A percentile compares a stretch with the other conserved stretches of the same genome.
Evolutionary conservation across 805 yeast species (phyloP).

Genomic region (Myxozyma sirexii): DNA sequence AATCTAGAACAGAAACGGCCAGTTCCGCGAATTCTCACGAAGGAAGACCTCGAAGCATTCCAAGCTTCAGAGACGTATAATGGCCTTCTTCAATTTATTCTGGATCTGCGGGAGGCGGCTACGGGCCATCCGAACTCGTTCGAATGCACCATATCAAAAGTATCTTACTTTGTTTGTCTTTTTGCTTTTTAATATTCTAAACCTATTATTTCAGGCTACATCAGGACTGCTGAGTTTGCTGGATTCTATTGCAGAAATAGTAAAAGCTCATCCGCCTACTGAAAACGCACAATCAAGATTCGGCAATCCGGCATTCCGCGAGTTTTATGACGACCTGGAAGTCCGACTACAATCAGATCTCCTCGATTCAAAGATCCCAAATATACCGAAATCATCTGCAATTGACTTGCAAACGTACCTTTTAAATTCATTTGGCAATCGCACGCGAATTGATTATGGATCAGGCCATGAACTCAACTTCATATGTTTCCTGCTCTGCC

Average conservation of each 20-base stretch:
- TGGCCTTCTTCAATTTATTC: conserved; percentile 58
- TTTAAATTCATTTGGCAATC: conserved; percentile 78
- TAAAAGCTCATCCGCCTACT: conserved; percentile 63
- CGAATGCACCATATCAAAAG: conserved; percentile 45
- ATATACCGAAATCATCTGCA: not conserved
- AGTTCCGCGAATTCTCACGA: conserved; percentile 47
- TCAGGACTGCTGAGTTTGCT: conserved; percentile 27
- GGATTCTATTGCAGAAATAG: conserved; percentile 52
- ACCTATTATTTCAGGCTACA: not conserved
- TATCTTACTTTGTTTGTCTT: not conserved
- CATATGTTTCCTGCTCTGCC: conserved; percentile 63
- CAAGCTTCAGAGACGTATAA: conserved; percentile 52
- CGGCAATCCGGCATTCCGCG: conserved; percentile 87
- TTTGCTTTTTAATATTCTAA: not conserved
- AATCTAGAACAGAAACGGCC: not conserved
- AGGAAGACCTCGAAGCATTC: conserved; percentile 68
- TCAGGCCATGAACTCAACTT: conserved; percentile 96
- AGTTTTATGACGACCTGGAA: conserved; percentile 70
- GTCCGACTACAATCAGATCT: conserved; percentile 13
- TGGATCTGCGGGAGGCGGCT: conserved; percentile 63
- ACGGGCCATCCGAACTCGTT: conserved; percentile 60
- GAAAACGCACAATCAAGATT: conserved; percentile 74
- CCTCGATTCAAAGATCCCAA: not conserved
- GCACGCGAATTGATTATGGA: conserved; percentile 89
- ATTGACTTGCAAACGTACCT: conserved; percentile 62